Percentiles rank a stretch among this genome's conserved stretches.
Conservation (phyloP, 2,329 filamentous ascomycete species). For the Dactylellina parvicollis region DNA sequence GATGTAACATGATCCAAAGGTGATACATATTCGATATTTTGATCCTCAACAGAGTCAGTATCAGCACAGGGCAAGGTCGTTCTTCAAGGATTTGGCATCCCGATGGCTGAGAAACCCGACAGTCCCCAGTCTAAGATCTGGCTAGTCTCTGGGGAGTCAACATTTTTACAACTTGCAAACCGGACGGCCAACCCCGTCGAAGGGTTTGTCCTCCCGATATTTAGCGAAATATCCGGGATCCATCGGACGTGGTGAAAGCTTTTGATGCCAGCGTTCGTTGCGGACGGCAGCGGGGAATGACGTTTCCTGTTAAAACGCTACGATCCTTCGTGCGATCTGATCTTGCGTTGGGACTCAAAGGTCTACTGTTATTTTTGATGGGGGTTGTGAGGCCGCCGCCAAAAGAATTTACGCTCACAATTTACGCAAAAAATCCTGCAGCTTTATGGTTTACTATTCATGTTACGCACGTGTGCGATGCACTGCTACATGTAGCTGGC, state of each 20-base stretch:
- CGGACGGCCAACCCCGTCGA: conserved; percentile 24
- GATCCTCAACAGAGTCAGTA: neutral
- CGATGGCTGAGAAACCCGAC: conserved; percentile 13
- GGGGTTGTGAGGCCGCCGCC: neutral
- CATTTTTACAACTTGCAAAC: conserved; percentile 1
- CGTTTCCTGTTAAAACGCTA: neutral
- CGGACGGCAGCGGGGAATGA: neutral
- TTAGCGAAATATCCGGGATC: conserved; percentile 14
- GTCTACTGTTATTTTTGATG: neutral
- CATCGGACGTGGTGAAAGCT: no score
- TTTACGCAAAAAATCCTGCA: conserved; percentile 34
- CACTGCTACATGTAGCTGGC: conserved; percentile 11
- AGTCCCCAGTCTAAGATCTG: neutral
- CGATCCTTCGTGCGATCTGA: neutral
- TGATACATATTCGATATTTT: neutral
- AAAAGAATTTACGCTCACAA: conserved; percentile 11
- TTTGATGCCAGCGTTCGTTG: no score
- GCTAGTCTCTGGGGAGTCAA: neutral
- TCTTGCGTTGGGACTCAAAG: conserved; percentile 3
- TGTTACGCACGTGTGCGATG: conserved; percentile 43
- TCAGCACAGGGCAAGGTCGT: conserved; percentile 5
- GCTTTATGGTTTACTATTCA: conserved; percentile 46
- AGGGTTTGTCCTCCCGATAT: conserved; percentile 19
- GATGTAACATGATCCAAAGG: neutral
- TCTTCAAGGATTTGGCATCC: neutral